Percentiles rank a stretch among this genome's conserved stretches.
Evolutionary conservation across 2,329 filamentous ascomycete genomes (phyloP).

Genomic region (Xylaria sp.): DNA sequence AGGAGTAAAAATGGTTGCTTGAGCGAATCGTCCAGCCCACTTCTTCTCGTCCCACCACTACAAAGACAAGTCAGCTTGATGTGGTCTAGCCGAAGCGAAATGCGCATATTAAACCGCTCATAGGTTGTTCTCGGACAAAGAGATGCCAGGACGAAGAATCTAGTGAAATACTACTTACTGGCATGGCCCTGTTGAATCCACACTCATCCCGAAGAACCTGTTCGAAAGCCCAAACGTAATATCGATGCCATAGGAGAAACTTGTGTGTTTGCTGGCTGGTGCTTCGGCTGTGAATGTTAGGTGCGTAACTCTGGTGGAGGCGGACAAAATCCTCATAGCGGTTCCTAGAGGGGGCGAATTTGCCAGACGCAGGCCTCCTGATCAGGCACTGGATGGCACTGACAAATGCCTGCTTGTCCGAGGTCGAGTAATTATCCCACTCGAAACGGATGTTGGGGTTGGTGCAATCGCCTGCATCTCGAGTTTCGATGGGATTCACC

Average conservation of each 20-base stretch:
- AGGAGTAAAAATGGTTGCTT: constrained; percentile 38
- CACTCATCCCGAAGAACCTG: constrained; percentile 42
- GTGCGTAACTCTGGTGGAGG: constrained; percentile 41
- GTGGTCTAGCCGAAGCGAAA: too few relatives aligned
- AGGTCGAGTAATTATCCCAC: constrained; percentile 41
- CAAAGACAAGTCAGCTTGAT: not conserved
- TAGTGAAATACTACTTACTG: constrained; percentile 20
- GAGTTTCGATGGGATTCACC: not conserved
- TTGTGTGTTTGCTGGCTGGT: constrained; percentile 39
- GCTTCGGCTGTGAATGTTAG: constrained; percentile 42
- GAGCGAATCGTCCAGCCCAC: constrained; percentile 40
- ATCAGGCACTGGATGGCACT: constrained; percentile 40
- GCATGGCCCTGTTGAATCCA: constrained; percentile 41
- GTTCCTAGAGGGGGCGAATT: constrained; percentile 36
- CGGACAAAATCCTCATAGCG: constrained; percentile 44
- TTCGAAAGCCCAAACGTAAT: constrained; percentile 41
- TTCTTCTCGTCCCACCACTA: constrained; percentile 45
- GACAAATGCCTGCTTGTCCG: constrained; percentile 40
- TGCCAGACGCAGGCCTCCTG: constrained; percentile 36
- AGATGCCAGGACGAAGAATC: not conserved
- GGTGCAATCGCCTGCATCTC: constrained; percentile 30
- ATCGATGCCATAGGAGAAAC: constrained; percentile 44
- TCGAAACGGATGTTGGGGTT: constrained; percentile 41
- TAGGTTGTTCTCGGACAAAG: not conserved
- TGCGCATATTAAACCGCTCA: too few relatives aligned